A percentile compares a stretch with the other conserved stretches of the same genome.
These are phyloP conservation scores for Metarhizium humberi DNA, from an alignment of 2,329 filamentous ascomycete genomes.

Conservation along the genomic window DNA sequence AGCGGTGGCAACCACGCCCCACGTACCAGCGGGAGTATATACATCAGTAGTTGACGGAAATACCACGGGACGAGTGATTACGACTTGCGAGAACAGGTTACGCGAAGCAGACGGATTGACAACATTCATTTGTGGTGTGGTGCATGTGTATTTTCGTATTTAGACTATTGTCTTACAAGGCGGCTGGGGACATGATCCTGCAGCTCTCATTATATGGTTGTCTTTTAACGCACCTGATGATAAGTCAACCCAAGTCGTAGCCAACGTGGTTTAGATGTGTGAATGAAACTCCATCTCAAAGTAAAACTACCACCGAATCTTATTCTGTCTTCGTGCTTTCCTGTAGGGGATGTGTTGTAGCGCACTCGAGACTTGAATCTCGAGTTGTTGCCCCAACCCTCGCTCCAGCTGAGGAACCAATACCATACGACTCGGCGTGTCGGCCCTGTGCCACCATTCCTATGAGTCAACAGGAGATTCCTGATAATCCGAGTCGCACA, in stretches of 20 bases:
- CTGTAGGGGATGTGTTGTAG: not conserved
- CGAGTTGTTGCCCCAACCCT: not conserved
- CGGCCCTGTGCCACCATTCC: not conserved
- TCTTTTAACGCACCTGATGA: not conserved
- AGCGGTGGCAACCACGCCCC: slow-evolving; percentile 26
- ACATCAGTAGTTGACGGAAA: not conserved
- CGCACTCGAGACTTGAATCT: not conserved
- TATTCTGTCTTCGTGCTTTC: not conserved
- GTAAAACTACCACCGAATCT: not conserved
- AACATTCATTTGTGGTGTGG: not conserved
- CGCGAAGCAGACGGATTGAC: not conserved
- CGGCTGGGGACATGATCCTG: not conserved
- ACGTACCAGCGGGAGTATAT: slow-evolving; percentile 19
- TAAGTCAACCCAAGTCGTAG: not conserved
- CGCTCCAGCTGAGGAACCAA: not conserved
- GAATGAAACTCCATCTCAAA: not conserved
- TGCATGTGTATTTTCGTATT: not conserved
- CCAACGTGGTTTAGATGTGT: not conserved
- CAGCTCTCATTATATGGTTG: not conserved
- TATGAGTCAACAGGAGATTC: not conserved
- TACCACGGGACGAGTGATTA: not conserved
- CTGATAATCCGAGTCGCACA: slow-evolving; percentile 9
- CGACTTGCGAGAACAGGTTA: not conserved
- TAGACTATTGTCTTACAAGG: not conserved
- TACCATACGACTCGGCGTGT: not conserved